Evolutionary conservation across 805 yeast species (phyloP).

Genomic region (Metschnikowia arizonensis): DNA sequence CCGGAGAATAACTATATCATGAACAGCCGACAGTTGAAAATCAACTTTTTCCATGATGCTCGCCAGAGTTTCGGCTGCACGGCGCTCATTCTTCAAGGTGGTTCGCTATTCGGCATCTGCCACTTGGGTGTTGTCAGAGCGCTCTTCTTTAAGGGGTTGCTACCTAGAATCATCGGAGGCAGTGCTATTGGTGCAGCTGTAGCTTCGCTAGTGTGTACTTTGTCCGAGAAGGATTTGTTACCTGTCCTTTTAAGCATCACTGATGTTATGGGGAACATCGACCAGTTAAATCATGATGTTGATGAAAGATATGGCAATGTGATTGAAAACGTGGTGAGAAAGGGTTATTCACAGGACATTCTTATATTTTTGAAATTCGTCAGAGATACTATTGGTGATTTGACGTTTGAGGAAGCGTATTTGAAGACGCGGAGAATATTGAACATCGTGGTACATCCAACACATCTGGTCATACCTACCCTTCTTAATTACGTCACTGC

Average conservation of each 20-base stretch:
- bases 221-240: slow-evolving; percentile 61
- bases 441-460: slow-evolving; percentile 83
- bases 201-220: slow-evolving; percentile 77
- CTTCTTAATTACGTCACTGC: slow-evolving; percentile 85
- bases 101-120: slow-evolving; percentile 88
- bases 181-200: slow-evolving; percentile 93
- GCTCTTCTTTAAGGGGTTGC: slow-evolving; percentile 63
- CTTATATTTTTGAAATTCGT: slow-evolving; percentile 76
- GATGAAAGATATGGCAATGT: slow-evolving; percentile 62
- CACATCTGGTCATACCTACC: slow-evolving; percentile 63
- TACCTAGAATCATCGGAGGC: slow-evolving; percentile 87
- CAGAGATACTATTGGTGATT: slow-evolving; percentile 65
- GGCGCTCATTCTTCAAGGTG: slow-evolving; percentile 89
- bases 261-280: slow-evolving; percentile 41
- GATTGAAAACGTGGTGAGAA: slow-evolving; percentile 67
- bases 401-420: slow-evolving; percentile 93
- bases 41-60: slow-evolving; percentile 80
- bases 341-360: slow-evolving; percentile 86
- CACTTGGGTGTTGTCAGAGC: slow-evolving; percentile 92
- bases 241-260: slow-evolving; percentile 39
- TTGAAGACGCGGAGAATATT: slow-evolving; percentile 71
- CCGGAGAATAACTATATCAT: slow-evolving; percentile 32
- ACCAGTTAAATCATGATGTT: slow-evolving; percentile 49
- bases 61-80: slow-evolving; percentile 87
- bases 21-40: slow-evolving; percentile 54